Evolutionary conservation across 345 rosid genomes (phyloP).

Genomic region (Toxicodendron radicans): DNA sequence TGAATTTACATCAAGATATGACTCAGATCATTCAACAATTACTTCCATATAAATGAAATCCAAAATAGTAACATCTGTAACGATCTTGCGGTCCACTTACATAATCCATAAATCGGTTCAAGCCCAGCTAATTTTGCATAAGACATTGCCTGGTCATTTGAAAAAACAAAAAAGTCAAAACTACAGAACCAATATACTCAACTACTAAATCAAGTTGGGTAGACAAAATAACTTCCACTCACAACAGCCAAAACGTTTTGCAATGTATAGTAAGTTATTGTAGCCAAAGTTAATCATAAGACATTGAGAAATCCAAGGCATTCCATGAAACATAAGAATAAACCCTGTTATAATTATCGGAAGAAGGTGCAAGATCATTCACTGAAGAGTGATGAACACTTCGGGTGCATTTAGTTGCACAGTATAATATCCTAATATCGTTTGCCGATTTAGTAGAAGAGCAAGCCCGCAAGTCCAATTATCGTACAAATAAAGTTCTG

Average conservation of each 20-base stretch:
- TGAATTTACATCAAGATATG: background rate
- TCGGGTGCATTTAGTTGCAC: background rate
- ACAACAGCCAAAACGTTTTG: constrained; percentile 3
- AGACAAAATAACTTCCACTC: background rate
- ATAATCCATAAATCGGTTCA: constrained; percentile 84
- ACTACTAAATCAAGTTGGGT: background rate
- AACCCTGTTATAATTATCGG: too few relatives aligned
- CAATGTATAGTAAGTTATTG: background rate
- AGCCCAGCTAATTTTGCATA: constrained; percentile 98
- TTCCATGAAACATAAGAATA: background rate
- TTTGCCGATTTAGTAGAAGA: too few relatives aligned
- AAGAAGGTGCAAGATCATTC: too few relatives aligned
- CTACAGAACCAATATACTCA: constrained; percentile 1
- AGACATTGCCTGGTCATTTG: constrained; percentile 87
- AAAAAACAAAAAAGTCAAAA: constrained; percentile 28
- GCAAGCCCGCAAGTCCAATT: too few relatives aligned
- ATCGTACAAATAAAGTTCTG: background rate
- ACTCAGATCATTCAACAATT: background rate
- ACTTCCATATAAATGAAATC: background rate
- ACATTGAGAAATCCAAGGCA: background rate
- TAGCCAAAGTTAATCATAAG: background rate
- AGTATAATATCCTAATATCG: background rate
- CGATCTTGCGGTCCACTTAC: constrained; percentile 49
- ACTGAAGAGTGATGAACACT: background rate
- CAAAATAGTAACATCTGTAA: too few relatives aligned